phyloP scores from a whole-genome alignment of 148 eudicot genomes.

The Vaccinium macrocarpon region DNA sequence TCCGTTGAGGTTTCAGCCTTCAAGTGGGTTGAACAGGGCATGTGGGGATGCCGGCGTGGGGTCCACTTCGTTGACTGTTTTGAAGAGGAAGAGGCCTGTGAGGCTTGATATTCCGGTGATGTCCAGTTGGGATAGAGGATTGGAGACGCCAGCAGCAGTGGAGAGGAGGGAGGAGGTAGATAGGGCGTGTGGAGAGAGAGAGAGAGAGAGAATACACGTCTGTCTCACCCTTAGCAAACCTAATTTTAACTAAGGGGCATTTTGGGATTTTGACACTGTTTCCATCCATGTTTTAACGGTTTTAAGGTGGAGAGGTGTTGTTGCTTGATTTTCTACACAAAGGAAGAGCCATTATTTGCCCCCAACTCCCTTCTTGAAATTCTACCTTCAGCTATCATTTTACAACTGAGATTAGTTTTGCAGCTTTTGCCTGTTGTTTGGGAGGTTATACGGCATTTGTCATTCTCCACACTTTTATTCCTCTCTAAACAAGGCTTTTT shows the following conservation, averaged over 20 bases:
- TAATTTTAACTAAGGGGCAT: too few relatives aligned
- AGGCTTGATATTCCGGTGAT: conserved; percentile 43
- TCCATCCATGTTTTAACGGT: too few relatives aligned
- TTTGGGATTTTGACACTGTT: too few relatives aligned
- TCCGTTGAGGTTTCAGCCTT: not conserved
- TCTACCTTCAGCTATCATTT: not conserved
- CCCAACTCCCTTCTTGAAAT: not conserved
- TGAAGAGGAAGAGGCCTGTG: conserved; percentile 56
- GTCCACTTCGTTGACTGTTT: conserved; percentile 1
- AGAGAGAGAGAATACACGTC: too few relatives aligned
- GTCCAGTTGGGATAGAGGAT: conserved; percentile 12
- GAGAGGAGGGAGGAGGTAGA: conserved; percentile 40
- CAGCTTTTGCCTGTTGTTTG: not conserved
- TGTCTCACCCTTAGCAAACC: too few relatives aligned
- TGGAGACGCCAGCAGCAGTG: not conserved
- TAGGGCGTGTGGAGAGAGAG: conserved; percentile 41
- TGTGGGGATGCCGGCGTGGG: conserved; percentile 5
- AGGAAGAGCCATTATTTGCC: not conserved
- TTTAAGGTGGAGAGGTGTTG: too few relatives aligned
- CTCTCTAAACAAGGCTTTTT: not conserved
- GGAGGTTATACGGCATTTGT: not conserved
- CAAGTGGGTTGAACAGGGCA: not conserved
- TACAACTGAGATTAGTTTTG: not conserved
- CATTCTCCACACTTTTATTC: not conserved
- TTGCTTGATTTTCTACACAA: not conserved